A percentile compares a stretch with the other conserved stretches of the same genome.
Evolutionary conservation across 208 protist species (phyloP).

Genomic region (Strigomonas galati): DNA sequence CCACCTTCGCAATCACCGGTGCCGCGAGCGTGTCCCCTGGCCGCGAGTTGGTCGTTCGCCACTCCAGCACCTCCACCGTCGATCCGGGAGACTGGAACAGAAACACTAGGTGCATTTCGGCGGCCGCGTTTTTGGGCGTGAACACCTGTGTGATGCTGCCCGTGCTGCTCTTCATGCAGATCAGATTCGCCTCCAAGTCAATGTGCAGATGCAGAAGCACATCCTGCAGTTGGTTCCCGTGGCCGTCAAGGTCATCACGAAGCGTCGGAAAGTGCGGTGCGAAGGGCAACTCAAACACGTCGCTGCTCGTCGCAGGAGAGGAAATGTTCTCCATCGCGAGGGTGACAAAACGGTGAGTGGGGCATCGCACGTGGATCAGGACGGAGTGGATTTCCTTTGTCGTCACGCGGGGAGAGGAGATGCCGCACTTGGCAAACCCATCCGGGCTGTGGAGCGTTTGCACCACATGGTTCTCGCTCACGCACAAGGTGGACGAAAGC

Average conservation of each 20-base stretch:
- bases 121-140: neutral
- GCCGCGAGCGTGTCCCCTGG: slow-evolving; percentile 8
- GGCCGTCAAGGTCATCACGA: neutral
- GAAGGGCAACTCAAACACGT: slow-evolving; percentile 12
- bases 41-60: slow-evolving; percentile 17
- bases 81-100: slow-evolving; percentile 12
- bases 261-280: neutral
- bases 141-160: slow-evolving; percentile 11
- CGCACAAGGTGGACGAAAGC: neutral
- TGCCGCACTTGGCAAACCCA: neutral
- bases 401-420: slow-evolving; percentile 38
- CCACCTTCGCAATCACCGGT: neutral
- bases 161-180: slow-evolving; percentile 39
- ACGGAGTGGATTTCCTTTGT: slow-evolving; percentile 47
- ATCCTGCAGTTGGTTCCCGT: slow-evolving; percentile 21
- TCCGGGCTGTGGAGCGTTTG: slow-evolving; percentile 2
- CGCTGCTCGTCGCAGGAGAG: neutral
- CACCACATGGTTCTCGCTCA: neutral
- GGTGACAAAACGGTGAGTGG: slow-evolving; percentile 24
- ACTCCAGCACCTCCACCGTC: slow-evolving; percentile 33
- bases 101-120: slow-evolving; percentile 1
- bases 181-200: slow-evolving; percentile 32
- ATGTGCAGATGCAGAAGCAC: slow-evolving; percentile 32
- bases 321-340: slow-evolving; percentile 37
- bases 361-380: slow-evolving; percentile 41